These are phyloP conservation scores for Breynia disticha DNA, from an alignment of 441 rosid species.

Conservation along the genomic window DNA sequence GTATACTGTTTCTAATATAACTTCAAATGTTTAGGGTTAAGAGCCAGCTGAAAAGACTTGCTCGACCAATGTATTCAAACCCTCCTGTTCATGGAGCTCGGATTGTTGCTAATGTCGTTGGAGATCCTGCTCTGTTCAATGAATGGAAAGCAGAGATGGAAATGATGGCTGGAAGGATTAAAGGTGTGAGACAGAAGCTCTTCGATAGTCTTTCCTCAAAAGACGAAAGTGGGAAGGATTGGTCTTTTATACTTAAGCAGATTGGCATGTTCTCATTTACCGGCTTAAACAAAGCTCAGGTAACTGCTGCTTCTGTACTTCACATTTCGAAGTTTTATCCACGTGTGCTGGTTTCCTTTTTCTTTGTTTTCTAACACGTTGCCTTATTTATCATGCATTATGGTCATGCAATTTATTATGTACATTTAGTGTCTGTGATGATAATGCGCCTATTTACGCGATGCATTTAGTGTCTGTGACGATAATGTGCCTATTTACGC, in stretches of 20 bases:
- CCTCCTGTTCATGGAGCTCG: conserved; percentile 95
- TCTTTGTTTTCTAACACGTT: too few relatives aligned
- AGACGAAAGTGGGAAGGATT: conserved; percentile 84
- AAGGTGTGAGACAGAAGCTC: conserved; percentile 68
- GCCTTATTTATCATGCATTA: background rate
- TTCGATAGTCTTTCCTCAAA: conserved; percentile 60
- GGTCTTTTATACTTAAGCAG: conserved; percentile 86
- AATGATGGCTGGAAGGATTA: conserved; percentile 95
- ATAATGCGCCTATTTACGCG: too few relatives aligned
- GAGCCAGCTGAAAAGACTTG: conserved; percentile 93
- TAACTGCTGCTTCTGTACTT: conserved; percentile 11
- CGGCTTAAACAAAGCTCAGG: conserved; percentile 86
- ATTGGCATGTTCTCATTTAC: conserved; percentile 99
- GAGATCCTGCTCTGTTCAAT: conserved; percentile 60
- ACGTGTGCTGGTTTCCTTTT: background rate
- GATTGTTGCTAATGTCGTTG: conserved; percentile 83
- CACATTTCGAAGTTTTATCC: background rate
- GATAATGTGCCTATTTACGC: too few relatives aligned
- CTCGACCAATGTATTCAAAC: conserved; percentile 95
- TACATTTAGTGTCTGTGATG: too few relatives aligned
- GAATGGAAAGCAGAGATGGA: conserved; percentile 99
- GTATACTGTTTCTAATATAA: background rate
- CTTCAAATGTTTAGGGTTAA: conserved; percentile 52
- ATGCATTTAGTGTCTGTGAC: too few relatives aligned
- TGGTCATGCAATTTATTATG: too few relatives aligned